Evolutionary conservation across 495 filamentous ascomycete species (phyloP), one percentile per base, ranked within the genome.

Genomic region (Aspergillus wentii): DNA sequence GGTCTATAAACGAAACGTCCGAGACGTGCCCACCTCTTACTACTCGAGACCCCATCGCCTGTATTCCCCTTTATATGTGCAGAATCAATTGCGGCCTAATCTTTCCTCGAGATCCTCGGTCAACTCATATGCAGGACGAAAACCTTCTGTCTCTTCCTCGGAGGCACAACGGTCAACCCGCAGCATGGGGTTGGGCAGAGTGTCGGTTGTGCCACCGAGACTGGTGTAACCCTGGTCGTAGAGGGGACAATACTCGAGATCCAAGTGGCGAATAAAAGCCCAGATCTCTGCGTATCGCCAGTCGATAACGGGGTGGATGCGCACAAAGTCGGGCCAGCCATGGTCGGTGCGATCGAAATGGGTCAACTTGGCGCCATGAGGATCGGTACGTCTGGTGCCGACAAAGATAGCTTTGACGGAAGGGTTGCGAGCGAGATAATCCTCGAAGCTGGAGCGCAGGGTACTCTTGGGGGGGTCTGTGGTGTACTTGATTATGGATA

Each of bases 251-350:
- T 91, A 98, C 11, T 76, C 73, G 14, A 96, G 74, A 2, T 75
- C 68, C 17, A 96, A 60, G 43, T 84, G 78, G 10, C 87, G 77
- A 43, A 95, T 86, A 49, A 96, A 96, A 4, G 82, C 75, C 94
- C 92, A 95, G 40, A 98, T 89, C 60, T 97, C 91, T 11, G 78
- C 79, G 65, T 95, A 98, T 58, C 91, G 85, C 94, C 92, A 96
- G 54, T 97, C 92, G 53, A 98, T 87, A 7, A 98, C 84, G 0
- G 92, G 92, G 66, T 97, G 88, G 27, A 95, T 69, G 30, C 92
- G 73, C 80, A 97, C 89, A 52, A 98, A 95, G 38, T 72, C 62
- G 17, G 92, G 94, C 92, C 92, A 98, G 3, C 82, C 92, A 18
- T 72, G 61, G 67, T 98, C 92, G 4, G 92, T 98, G 36, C 64